Base-by-base conservation (phyloP, 1,284 basidiomycete genomes). In the Irpex sp. region DNA sequence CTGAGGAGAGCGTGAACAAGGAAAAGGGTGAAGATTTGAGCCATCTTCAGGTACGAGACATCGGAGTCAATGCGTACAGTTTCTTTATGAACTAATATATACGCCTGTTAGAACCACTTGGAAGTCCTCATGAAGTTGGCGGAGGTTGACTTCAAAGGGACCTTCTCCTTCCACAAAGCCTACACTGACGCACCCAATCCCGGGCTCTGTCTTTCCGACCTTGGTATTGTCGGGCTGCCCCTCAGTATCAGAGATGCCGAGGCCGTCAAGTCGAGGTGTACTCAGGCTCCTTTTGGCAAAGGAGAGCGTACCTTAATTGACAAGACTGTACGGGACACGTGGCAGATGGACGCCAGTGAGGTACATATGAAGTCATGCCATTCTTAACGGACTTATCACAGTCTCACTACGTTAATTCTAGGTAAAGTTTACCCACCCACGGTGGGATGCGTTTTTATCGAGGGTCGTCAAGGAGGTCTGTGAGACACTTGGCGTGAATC, bases 401-500 rank as follows among this genome's bases (percentile, higher is more conserved):
- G 10, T 10, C 39, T 10, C 10, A n/a, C 39, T 12, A 42, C 16
- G 16, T 16, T 16, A 14, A 19, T 36, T 47, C 18, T 14, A 64
- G 63, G 54, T 64, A 2, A 37, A 37, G 8, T 59, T 64, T 18
- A 18, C 14, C 3, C 61, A 61, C 33, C 53, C 60, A 14, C 18
- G 37, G 6, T 64, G 63, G 63, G 7, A 55, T 19, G 3, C 3
- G 8, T 61, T 58, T 36, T 12, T 64, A 10, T 14, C 16, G 10
- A 3, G 48, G 3, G n/a, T 51, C 36, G 60, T 57, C n/a, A 28
- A 35, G 21, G 53, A 67, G 12, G 72, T 78, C 2, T 77, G 75
- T 36, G 45, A 62, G 23, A 7, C 52, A 2, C 48, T 64, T 5
- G 63, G 60, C 14, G 57, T 64, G 12, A 52, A 59, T 35, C 5